These are phyloP conservation scores for Scleromitrula shiraiana DNA, from an alignment of 2,329 filamentous ascomycete genomes.

Conservation along the genomic window DNA sequence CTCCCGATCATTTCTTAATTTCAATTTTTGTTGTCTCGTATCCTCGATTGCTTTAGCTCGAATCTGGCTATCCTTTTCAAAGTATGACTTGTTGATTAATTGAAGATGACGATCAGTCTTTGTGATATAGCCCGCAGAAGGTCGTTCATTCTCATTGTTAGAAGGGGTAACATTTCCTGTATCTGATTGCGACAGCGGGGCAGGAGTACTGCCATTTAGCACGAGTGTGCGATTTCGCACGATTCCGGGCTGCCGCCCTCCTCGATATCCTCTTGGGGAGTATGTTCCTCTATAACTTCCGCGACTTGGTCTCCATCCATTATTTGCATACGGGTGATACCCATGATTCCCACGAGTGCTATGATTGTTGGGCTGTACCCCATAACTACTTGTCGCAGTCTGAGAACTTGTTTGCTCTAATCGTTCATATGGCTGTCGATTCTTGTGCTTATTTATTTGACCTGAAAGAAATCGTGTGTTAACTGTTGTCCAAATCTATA, in stretches of 20 bases:
- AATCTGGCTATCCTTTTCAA: constrained; percentile 63
- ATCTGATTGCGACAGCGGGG: constrained; percentile 12
- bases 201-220: constrained; percentile 40
- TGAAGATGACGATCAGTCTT: constrained; percentile 72
- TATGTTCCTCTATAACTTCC: constrained; percentile 22
- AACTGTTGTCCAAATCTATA: constrained; percentile 24
- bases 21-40: constrained; percentile 50
- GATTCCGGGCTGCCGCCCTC: constrained; percentile 32
- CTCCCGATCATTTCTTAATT: constrained; percentile 47
- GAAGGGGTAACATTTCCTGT: constrained; percentile 5
- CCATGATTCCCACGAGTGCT: constrained; percentile 14
- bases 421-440: constrained; percentile 40
- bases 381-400: constrained; percentile 11
- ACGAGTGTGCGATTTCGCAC: constrained; percentile 55
- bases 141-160: constrained; percentile 18
- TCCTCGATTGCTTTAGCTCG: constrained; percentile 65
- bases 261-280: constrained; percentile 27
- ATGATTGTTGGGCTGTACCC: constrained; percentile 8
- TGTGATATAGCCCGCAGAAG: constrained; percentile 52
- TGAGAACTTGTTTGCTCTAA: constrained; percentile 14
- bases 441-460: constrained; percentile 75
- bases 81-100: constrained; percentile 73
- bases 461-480: constrained; percentile 39
- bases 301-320: constrained; percentile 23
- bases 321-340: constrained; percentile 19